Conservation (phyloP, 768 basidiomycete genomes). For the Nidula microcarpa region DNA sequence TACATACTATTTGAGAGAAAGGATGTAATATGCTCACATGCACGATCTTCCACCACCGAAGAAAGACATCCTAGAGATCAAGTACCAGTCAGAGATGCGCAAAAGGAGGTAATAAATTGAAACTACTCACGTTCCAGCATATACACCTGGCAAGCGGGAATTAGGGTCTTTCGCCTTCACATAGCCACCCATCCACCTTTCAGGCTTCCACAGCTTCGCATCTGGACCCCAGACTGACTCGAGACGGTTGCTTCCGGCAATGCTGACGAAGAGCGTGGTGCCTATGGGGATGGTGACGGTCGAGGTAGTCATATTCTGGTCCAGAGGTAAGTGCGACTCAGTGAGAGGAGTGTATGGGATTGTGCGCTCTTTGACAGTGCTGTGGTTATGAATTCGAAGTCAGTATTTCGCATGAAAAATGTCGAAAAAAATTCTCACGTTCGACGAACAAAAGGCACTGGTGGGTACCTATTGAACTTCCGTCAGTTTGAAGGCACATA, state of each 20-base stretch:
- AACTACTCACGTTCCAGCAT: slow-evolving; percentile 42
- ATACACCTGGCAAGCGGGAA: slow-evolving; percentile 44
- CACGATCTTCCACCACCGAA: slow-evolving; percentile 52
- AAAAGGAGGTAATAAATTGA: neutral
- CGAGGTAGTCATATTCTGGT: slow-evolving; percentile 7
- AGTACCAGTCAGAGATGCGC: neutral
- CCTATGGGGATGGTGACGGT: slow-evolving; percentile 40
- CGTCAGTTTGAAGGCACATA: neutral
- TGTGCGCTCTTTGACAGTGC: slow-evolving; percentile 37
- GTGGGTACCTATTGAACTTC: slow-evolving; percentile 30
- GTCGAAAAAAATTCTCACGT: slow-evolving; percentile 25
- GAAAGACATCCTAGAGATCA: slow-evolving; percentile 46
- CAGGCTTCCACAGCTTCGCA: slow-evolving; percentile 49
- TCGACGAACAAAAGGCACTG: slow-evolving; percentile 42
- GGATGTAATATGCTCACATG: slow-evolving; percentile 32
- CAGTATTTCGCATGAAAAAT: neutral
- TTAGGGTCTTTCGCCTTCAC: slow-evolving; percentile 2
- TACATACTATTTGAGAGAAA: neutral
- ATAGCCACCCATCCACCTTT: slow-evolving; percentile 39
- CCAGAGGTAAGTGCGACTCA: neutral
- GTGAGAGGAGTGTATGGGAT: slow-evolving; percentile 33
- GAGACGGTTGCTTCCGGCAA: slow-evolving; percentile 44
- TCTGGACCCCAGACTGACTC: slow-evolving; percentile 48
- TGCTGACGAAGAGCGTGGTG: slow-evolving; percentile 45
- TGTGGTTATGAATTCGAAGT: slow-evolving; percentile 8